Evolutionary conservation across 495 filamentous ascomycete genomes (phyloP).

Genomic region (Penicillium chermesinum): DNA sequence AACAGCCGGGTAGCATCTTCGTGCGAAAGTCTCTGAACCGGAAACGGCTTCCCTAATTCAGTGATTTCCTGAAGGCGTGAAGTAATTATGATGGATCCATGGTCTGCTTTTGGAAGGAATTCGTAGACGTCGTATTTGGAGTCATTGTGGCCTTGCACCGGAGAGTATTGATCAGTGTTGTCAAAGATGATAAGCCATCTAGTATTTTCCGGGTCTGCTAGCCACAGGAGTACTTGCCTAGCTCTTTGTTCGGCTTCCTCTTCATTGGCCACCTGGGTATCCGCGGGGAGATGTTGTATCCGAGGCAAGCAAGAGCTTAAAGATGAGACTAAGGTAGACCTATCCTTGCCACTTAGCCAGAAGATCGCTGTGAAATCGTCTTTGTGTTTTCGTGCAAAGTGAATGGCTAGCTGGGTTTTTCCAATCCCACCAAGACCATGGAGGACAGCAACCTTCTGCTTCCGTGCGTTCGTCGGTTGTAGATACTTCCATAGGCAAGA

Average conservation of each 20-base stretch:
- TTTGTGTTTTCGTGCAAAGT: constrained; percentile 28
- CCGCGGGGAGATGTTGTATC: too few species aligned
- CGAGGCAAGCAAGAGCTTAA: constrained; percentile 14
- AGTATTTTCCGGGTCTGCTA: constrained; percentile 21
- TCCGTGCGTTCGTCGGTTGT: constrained; percentile 8
- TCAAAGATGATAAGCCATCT: constrained; percentile 38
- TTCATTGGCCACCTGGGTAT: too few species aligned
- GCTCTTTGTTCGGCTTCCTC: constrained; percentile 12
- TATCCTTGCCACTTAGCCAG: constrained; percentile 23
- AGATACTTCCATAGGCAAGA: constrained; percentile 20
- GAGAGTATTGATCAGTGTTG: constrained; percentile 30
- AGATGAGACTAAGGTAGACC: constrained; percentile 12
- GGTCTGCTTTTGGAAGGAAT: constrained; percentile 31
- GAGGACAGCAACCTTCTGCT: constrained; percentile 26
- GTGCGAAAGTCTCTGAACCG: too few species aligned
- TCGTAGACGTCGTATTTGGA: constrained; percentile 25
- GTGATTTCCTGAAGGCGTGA: constrained; percentile 24
- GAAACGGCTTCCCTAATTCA: too few species aligned
- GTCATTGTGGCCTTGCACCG: constrained; percentile 6
- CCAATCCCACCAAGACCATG: constrained; percentile 41
- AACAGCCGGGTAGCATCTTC: too few species aligned
- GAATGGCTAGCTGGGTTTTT: constrained; percentile 40
- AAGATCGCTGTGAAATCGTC: constrained; percentile 25
- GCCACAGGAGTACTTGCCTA: constrained; percentile 16
- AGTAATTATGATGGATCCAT: constrained; percentile 38